Conservation (phyloP, 2,329 filamentous ascomycete species). For the Penicillium brasilianum region DNA sequence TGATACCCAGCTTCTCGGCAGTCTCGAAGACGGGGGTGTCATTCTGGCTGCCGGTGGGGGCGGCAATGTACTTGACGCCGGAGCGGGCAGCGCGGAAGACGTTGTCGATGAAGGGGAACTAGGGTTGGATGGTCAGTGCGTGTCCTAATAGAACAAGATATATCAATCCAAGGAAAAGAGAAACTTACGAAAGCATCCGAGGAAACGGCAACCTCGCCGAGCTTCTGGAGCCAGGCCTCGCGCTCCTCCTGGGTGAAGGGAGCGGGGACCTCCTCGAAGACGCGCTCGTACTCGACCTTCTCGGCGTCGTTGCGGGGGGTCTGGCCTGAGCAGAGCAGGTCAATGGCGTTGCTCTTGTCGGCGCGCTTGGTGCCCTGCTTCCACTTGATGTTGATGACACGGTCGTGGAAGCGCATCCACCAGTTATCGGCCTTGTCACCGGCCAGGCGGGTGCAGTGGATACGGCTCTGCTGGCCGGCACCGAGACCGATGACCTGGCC, state of each 20-base stretch:
- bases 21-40: conserved; percentile 68
- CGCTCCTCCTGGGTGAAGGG: conserved; percentile 85
- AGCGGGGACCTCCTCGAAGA: conserved; percentile 86
- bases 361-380: conserved; percentile 96
- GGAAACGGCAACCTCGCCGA: conserved; percentile 77
- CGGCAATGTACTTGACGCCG: conserved; percentile 94
- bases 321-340: conserved; percentile 89
- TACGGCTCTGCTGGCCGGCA: conserved; percentile 94
- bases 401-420: conserved; percentile 98
- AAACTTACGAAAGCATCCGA: conserved; percentile 90
- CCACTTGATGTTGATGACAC: conserved; percentile 87
- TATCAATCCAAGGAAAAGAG: background rate
- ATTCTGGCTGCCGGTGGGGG: conserved; percentile 75
- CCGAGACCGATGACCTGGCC: conserved; percentile 94
- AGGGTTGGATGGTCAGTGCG: conserved; percentile 1
- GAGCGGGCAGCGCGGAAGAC: conserved; percentile 88
- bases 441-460: conserved; percentile 96
- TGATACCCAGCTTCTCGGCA: conserved; percentile 88
- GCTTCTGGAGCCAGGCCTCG: conserved; percentile 80
- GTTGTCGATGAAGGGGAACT: conserved; percentile 98
- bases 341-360: conserved; percentile 98
- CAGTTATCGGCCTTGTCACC: conserved; percentile 99
- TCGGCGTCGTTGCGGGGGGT: conserved; percentile 83
- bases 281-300: conserved; percentile 81
- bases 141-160: background rate